Evolutionary conservation across 352 stramenopile species (phyloP), one percentile per base, ranked within the genome.

Genomic region (Phytophthora cactorum): DNA sequence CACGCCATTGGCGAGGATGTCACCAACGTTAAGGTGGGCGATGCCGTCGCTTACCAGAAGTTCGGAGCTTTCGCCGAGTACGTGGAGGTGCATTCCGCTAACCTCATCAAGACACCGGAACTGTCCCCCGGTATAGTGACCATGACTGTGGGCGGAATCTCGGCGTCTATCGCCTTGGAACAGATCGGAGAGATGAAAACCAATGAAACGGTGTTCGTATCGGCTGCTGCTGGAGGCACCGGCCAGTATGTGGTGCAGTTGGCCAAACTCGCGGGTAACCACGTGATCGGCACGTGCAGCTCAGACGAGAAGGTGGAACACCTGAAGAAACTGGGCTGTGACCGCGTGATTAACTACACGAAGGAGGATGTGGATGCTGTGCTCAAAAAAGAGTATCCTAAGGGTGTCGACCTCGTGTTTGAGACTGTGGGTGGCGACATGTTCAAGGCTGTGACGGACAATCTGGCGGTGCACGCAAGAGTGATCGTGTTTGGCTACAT

Each of bases 11-110:
- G 78, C 6, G 68, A 77, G 8, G 74, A 53, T 28, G 80, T 89
- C 22, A 66, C 66, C 14, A 72, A 78, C 32, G 63, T 86, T 34
- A 75, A 82, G 29, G 73, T 84, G 45, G 75, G 66, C 14, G 70
- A 79, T 29, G 57, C 76, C 8, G 76, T 85, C 25, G 68, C 55
- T 2, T 89, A 81, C 66, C 63, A 72, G 39, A 73, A 22, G 17
- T 22, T 22, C 17, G 17, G 17, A 22, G 17, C 17, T 22, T 22
- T 22, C 17, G 17, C 17, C 17, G 17, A 22, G 49, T 73, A 73
- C 47, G 41, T 57, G 31, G 66, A 73, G 17, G 52, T 69, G 52
- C 59, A 46, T 2, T 59, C 60, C 2, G 52, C 31, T 45, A 69
- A 61, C 12, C 25, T 69, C n/a, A 68, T 73, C 41, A 69, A 69